Evolutionary conservation across 768 basidiomycete genomes (phyloP), one percentile per base, ranked within the genome.

Genomic region (Candolleomyces eurysporus): DNA sequence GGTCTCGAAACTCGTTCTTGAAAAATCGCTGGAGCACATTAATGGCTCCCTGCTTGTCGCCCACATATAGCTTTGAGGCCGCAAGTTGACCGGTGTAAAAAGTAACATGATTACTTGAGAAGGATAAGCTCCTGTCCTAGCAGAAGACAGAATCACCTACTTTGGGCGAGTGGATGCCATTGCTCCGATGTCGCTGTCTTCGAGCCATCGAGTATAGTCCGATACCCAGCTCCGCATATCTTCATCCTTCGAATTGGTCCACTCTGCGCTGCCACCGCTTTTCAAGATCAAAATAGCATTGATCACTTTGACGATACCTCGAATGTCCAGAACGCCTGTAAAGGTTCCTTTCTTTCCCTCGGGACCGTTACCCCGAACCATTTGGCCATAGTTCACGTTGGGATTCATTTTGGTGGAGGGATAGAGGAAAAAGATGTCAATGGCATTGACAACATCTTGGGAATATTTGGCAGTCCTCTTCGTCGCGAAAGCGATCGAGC

Each of bases 301-400:
- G 46, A 75, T 71, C 31, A 85, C 67, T 68, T 84, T 85, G 55
- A 81, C 76, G 40, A 84, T 60, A 21, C 80, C 78, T 22, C 83
- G 75, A 48, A 84, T 61, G 66, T 86, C 85, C 54, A 87, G 72
- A 9, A 85, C 69, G 5, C 85, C 85, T 11, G 82, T 83, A 67
- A 78, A 83, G 13, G 79, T 79, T 16, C 85, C 85, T 6, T 67
- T 58, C 61, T 76, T 72, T 39, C 77, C 77, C 9, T 67, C 67
- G 32, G 71, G 66, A 1, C 82, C 82, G 19, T 81, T 80, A 1
- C 85, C 84, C 7, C 85, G 80, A 22, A 84, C 74, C 10, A 82
- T 69, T 68, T 86, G 85, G 0, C 82, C 83, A 64, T 74, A 86
- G 60, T 84, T 76, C 67, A 85, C 72, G 68, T 83, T 82, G 13